phyloP scores from a whole-genome alignment of 176 grass and related monocot genomes.

The Oryza australiensis region DNA sequence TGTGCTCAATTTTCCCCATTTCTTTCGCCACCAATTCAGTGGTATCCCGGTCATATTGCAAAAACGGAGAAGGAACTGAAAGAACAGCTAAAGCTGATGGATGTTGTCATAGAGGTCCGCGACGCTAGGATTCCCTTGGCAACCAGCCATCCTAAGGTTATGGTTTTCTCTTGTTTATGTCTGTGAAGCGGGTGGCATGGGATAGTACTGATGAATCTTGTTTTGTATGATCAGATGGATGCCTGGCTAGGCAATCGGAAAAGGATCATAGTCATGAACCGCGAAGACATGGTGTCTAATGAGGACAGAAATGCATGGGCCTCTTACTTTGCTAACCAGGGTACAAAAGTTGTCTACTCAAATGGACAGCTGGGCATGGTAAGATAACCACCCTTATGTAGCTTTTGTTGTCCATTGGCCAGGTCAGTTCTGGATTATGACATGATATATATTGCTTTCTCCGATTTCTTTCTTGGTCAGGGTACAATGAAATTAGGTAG shows the following conservation, averaged over 20 bases:
- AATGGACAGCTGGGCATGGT: slow-evolving; percentile 98
- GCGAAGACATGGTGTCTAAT: slow-evolving; percentile 91
- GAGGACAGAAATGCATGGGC: slow-evolving; percentile 91
- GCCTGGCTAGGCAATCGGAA: slow-evolving; percentile 82
- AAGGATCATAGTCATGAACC: slow-evolving; percentile 93
- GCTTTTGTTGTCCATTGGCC: neutral
- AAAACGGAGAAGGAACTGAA: slow-evolving; percentile 98
- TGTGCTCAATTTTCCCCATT: slow-evolving; percentile 3
- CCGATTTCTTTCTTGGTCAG: slow-evolving; percentile 43
- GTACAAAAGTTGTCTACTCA: slow-evolving; percentile 79
- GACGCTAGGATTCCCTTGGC: slow-evolving; percentile 94
- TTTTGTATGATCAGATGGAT: slow-evolving; percentile 73
- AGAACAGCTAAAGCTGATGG: slow-evolving; percentile 89
- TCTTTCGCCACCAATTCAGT: slow-evolving; percentile 57
- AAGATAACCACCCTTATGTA: slow-evolving; percentile 32
- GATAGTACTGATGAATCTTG: slow-evolving; percentile 8
- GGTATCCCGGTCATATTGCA: slow-evolving; percentile 99
- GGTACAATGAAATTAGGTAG: slow-evolving; percentile 92
- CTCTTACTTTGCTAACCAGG: slow-evolving; percentile 81
- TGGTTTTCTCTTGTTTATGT: slow-evolving; percentile 24
- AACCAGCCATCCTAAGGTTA: slow-evolving; percentile 89
- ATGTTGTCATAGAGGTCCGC: slow-evolving; percentile 96
- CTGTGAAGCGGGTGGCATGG: neutral
- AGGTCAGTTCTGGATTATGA: neutral
- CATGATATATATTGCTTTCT: neutral